Evolutionary conservation across 495 filamentous ascomycete species (phyloP).

Genomic region (Lasiosphaeria ovina): DNA sequence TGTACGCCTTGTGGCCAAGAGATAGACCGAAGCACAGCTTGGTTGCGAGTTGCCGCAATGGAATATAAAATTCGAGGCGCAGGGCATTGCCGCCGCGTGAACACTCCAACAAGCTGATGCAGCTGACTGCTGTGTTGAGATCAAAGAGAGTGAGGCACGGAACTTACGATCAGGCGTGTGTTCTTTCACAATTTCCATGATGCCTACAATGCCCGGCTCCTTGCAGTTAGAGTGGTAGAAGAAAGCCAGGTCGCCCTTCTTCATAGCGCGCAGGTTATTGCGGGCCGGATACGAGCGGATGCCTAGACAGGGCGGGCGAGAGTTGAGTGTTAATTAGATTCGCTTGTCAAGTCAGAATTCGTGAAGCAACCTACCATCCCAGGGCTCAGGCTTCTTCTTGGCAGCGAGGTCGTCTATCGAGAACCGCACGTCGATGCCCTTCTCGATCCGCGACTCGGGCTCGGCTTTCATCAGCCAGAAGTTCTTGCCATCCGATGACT

Average conservation of each 20-base stretch:
- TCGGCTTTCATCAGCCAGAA: conserved; percentile 98
- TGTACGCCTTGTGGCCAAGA: too few species aligned
- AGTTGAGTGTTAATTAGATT: too few species aligned
- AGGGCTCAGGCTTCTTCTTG: conserved; percentile 71
- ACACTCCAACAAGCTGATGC: not conserved
- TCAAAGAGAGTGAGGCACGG: not conserved
- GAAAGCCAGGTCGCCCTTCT: conserved; percentile 85
- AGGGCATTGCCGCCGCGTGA: too few species aligned
- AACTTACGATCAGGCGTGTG: conserved; percentile 71
- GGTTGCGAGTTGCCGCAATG: too few species aligned
- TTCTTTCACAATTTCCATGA: conserved; percentile 88
- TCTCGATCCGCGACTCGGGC: conserved; percentile 81
- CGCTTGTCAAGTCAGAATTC: too few species aligned
- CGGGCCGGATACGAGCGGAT: conserved; percentile 59
- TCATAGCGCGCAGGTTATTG: conserved; percentile 89
- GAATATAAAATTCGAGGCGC: too few species aligned
- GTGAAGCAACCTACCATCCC: conserved; percentile 66
- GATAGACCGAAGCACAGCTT: too few species aligned
- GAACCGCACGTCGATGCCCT: conserved; percentile 83
- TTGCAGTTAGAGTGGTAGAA: conserved; percentile 99
- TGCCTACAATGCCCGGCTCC: conserved; percentile 83
- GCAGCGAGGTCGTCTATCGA: conserved; percentile 86
- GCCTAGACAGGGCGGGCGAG: conserved; percentile 23
- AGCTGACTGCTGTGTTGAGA: not conserved
- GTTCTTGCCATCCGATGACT: conserved; percentile 23